These are phyloP conservation scores for Aspergillus nanangensis DNA, from an alignment of 495 filamentous ascomycete genomes.

Conservation along the genomic window DNA sequence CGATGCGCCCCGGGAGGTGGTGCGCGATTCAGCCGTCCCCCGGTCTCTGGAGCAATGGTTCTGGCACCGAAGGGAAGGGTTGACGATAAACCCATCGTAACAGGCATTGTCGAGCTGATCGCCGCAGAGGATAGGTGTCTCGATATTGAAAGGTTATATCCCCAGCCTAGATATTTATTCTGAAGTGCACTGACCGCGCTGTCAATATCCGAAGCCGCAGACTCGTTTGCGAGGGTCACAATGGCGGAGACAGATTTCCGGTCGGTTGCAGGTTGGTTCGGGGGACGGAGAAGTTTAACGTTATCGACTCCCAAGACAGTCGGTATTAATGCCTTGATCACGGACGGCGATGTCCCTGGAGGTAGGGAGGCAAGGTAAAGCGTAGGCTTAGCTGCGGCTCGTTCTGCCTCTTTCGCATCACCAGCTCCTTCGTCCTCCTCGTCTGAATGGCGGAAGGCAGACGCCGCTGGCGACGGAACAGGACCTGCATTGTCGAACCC, in stretches of 20 bases:
- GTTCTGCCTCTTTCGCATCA: conserved; percentile 57
- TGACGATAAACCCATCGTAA: conserved; percentile 45
- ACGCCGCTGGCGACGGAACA: conserved; percentile 30
- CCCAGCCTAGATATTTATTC: conserved; percentile 82
- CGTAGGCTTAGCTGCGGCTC: conserved; percentile 78
- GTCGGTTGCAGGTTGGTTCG: conserved; percentile 55
- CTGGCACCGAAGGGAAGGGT: conserved; percentile 82
- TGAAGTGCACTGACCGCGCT: conserved; percentile 71
- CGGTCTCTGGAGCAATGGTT: conserved; percentile 46
- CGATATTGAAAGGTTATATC: conserved; percentile 76
- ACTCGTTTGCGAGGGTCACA: conserved; percentile 79
- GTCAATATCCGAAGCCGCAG: conserved; percentile 82
- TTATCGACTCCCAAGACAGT: conserved; percentile 66
- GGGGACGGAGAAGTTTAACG: conserved; percentile 66
- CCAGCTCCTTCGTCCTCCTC: conserved; percentile 47
- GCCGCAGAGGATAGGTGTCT: conserved; percentile 83
- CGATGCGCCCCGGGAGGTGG: conserved; percentile 60
- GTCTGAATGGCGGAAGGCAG: conserved; percentile 46
- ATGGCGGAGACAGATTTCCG: conserved; percentile 79
- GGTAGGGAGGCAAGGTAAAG: conserved; percentile 65
- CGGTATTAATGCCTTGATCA: conserved; percentile 70
- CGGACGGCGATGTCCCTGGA: conserved; percentile 62
- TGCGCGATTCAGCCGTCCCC: conserved; percentile 45
- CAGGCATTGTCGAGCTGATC: conserved; percentile 50
- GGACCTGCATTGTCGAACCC: conserved; percentile 52